Percentiles rank a stretch among this genome's conserved stretches.
These are phyloP conservation scores for Pseudofabraea citricarpa DNA, from an alignment of 2,329 filamentous ascomycete species.

Conservation along the genomic window DNA sequence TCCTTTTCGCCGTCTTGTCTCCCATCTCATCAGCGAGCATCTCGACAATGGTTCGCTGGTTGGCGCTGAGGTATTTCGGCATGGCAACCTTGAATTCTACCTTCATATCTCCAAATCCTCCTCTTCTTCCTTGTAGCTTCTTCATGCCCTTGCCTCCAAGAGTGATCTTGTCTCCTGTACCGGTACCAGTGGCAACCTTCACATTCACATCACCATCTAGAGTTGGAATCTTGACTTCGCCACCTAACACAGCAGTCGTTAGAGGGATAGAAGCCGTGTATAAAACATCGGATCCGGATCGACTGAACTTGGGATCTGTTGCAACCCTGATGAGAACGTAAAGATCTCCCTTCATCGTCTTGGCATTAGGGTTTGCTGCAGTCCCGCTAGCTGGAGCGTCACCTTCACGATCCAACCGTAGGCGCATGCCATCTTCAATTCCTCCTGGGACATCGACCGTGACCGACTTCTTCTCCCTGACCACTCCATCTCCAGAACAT, in stretches of 20 bases:
- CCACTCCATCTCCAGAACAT: slow-evolving; percentile 79
- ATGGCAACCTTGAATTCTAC: slow-evolving; percentile 94
- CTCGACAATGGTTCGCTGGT: slow-evolving; percentile 89
- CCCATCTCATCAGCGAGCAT: slow-evolving; percentile 96
- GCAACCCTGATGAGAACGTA: slow-evolving; percentile 88
- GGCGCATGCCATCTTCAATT: slow-evolving; percentile 92
- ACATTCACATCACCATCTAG: slow-evolving; percentile 87
- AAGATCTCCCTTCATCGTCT: slow-evolving; percentile 76
- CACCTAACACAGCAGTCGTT: slow-evolving; percentile 88
- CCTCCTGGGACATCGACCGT: slow-evolving; percentile 90
- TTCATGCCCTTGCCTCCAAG: slow-evolving; percentile 92
- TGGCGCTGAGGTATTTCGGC: slow-evolving; percentile 89
- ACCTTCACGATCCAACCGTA: slow-evolving; percentile 80
- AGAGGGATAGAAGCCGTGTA: slow-evolving; percentile 89
- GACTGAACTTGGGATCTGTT: slow-evolving; percentile 84
- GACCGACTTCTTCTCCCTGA: slow-evolving; percentile 77
- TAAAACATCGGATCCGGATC: slow-evolving; percentile 82
- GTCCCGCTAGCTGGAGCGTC: slow-evolving; percentile 78
- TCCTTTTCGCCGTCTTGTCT: slow-evolving; percentile 83
- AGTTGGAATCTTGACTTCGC: slow-evolving; percentile 84
- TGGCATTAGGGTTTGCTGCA: slow-evolving; percentile 55
- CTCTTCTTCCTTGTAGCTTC: slow-evolving; percentile 65
- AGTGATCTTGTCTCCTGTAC: slow-evolving; percentile 87
- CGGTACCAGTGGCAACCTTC: slow-evolving; percentile 86
- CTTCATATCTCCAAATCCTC: slow-evolving; percentile 72